These are phyloP conservation scores for Incumbomyces delicatus DNA, from an alignment of 2,329 filamentous ascomycete genomes.

Conservation along the genomic window DNA sequence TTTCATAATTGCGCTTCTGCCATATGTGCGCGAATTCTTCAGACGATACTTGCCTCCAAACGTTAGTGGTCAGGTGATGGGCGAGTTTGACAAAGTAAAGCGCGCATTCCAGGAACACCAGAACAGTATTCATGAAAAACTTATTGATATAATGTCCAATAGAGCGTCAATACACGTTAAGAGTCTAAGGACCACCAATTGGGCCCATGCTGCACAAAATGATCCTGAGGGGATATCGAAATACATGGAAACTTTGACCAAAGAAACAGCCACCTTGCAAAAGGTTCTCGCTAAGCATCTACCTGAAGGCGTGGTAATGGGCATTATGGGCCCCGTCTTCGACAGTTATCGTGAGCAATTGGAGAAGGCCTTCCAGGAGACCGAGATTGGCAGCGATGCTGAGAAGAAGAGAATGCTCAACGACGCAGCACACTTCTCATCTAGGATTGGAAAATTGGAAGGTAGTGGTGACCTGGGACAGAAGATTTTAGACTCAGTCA, in stretches of 20 bases:
- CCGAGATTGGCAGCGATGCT: constrained; percentile 53
- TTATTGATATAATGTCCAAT: constrained; percentile 83
- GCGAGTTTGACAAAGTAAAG: constrained; percentile 85
- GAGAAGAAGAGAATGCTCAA: constrained; percentile 68
- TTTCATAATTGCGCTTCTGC: constrained; percentile 78
- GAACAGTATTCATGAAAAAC: constrained; percentile 79
- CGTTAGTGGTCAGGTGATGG: constrained; percentile 46
- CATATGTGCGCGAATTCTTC: constrained; percentile 84
- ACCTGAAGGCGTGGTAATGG: constrained; percentile 61
- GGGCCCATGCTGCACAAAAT: constrained; percentile 47
- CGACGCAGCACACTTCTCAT: constrained; percentile 64
- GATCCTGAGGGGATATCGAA: constrained; percentile 44
- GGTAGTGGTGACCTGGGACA: constrained; percentile 67
- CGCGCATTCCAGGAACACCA: constrained; percentile 81
- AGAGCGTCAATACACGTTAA: constrained; percentile 65
- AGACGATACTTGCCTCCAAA: constrained; percentile 55
- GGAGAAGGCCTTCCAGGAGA: constrained; percentile 57
- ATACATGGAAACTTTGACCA: constrained; percentile 80
- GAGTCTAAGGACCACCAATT: constrained; percentile 64
- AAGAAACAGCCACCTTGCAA: constrained; percentile 76
- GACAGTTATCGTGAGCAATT: constrained; percentile 71
- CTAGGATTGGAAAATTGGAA: constrained; percentile 64
- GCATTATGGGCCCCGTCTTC: constrained; percentile 84
- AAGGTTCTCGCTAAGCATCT: constrained; percentile 75
- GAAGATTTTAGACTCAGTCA: constrained; percentile 48